Evolutionary conservation across 108 stramenopile genomes (phyloP).

Genomic region (Fragilaria radians): DNA sequence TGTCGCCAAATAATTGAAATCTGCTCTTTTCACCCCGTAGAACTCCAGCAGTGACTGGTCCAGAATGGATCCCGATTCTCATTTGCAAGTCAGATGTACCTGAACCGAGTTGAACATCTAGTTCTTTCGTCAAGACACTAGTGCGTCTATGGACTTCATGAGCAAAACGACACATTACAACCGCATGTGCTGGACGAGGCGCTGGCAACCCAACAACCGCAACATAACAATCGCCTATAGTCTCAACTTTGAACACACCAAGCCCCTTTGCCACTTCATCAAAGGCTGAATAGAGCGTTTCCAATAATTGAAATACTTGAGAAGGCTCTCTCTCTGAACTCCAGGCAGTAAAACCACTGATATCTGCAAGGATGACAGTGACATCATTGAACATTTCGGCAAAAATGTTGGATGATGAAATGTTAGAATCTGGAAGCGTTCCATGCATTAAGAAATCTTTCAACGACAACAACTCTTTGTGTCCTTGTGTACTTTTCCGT

Average conservation of each 20-base stretch:
- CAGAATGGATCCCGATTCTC: not conserved
- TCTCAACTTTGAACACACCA: slow-evolving; percentile 51
- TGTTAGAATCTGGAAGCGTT: not conserved
- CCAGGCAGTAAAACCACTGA: slow-evolving; percentile 47
- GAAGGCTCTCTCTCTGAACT: slow-evolving; percentile 31
- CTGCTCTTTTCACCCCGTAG: slow-evolving; percentile 4
- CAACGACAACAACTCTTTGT: not conserved
- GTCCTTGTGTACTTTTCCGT: not conserved
- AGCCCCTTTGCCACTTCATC: slow-evolving; percentile 36
- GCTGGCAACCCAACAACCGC: slow-evolving; percentile 5
- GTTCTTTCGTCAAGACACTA: not conserved
- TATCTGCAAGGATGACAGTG: slow-evolving; percentile 41
- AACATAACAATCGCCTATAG: slow-evolving; percentile 63
- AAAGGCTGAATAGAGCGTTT: slow-evolving; percentile 33
- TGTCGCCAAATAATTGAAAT: slow-evolving; percentile 17
- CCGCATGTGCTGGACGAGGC: slow-evolving; percentile 4
- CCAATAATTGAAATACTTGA: slow-evolving; percentile 40
- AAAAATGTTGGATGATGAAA: slow-evolving; percentile 24
- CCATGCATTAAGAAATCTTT: not conserved
- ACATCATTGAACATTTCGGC: not conserved
- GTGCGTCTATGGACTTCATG: not conserved
- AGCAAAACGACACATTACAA: not conserved
- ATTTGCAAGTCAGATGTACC: not conserved
- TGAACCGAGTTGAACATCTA: not conserved
- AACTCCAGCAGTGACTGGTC: slow-evolving; percentile 1